phyloP scores from a whole-genome alignment of 2,329 filamentous ascomycete genomes.

The Paecilomyces variotii region DNA sequence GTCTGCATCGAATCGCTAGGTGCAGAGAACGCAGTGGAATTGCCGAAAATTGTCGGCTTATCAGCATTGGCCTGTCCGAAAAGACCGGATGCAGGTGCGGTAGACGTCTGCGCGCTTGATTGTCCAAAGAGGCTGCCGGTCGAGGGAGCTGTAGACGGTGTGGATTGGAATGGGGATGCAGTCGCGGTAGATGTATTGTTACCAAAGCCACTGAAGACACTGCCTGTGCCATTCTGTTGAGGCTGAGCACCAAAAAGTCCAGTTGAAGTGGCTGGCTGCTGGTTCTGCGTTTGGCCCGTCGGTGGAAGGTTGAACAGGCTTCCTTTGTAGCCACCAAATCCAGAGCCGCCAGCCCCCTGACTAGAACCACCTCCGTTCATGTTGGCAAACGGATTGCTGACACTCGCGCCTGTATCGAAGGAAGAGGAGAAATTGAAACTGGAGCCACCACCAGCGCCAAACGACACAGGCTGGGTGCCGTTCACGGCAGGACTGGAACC shows the following conservation, averaged over 20 bases:
- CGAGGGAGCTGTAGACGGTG: constrained; percentile 10
- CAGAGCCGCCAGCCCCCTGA: constrained; percentile 11
- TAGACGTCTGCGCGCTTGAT: constrained; percentile 4
- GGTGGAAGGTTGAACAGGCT: constrained; percentile 23
- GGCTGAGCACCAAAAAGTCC: constrained; percentile 13
- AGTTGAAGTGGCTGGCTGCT: constrained; percentile 14
- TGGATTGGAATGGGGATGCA: constrained; percentile 7
- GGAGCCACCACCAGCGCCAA: constrained; percentile 21
- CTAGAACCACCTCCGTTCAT: constrained; percentile 13
- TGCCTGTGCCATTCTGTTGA: neutral
- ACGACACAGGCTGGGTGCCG: constrained; percentile 20
- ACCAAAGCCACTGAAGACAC: constrained; percentile 1
- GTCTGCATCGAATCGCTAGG: constrained; percentile 25
- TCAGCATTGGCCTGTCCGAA: constrained; percentile 15
- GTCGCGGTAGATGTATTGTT: constrained; percentile 8
- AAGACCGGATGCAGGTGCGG: constrained; percentile 10
- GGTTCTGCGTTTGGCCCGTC: constrained; percentile 12
- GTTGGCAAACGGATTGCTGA: constrained; percentile 30
- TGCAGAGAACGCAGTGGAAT: constrained; percentile 14
- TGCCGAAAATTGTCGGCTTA: constrained; percentile 19
- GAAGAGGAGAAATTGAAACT: constrained; percentile 26
- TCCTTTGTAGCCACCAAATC: constrained; percentile 24
- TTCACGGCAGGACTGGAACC: constrained; percentile 15
- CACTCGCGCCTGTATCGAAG: constrained; percentile 10
- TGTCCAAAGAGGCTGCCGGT: constrained; percentile 16